Conservation (phyloP, 2,329 filamentous ascomycete genomes). For the Mollisiaceae sp. region DNA sequence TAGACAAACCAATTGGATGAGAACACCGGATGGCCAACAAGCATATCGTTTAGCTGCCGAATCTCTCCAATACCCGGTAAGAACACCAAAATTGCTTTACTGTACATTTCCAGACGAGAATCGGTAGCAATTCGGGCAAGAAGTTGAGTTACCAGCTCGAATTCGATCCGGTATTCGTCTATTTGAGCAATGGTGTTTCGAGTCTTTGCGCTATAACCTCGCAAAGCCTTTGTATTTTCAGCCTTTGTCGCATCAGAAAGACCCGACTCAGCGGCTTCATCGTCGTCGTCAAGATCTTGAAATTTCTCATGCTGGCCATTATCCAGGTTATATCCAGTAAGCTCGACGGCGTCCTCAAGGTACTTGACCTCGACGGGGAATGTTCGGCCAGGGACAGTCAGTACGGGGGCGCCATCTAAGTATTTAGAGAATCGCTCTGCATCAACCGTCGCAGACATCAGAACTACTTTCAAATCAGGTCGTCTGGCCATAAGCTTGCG, state of each 20-base stretch:
- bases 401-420: constrained; percentile 80
- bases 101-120: constrained; percentile 70
- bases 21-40: constrained; percentile 79
- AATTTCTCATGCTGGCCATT: constrained; percentile 53
- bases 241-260: constrained; percentile 51
- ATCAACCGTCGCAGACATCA: constrained; percentile 98
- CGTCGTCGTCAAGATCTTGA: constrained; percentile 68
- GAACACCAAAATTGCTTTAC: constrained; percentile 92
- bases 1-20: constrained; percentile 81
- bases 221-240: constrained; percentile 68
- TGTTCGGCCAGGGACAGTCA: constrained; percentile 90
- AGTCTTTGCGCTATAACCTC: constrained; percentile 77
- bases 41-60: constrained; percentile 82
- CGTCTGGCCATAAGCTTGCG: constrained; percentile 77
- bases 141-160: constrained; percentile 81
- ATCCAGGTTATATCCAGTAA: constrained; percentile 74
- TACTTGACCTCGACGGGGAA: constrained; percentile 90
- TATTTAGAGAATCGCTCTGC: constrained; percentile 90
- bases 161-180: constrained; percentile 92
- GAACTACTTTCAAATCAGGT: constrained; percentile 85
- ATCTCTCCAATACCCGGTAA: constrained; percentile 95
- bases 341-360: constrained; percentile 89
- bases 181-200: constrained; percentile 75
- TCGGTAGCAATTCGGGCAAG: constrained; percentile 77
- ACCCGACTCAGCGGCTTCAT: constrained; percentile 55